A percentile compares a stretch with the other conserved stretches of the same genome.
phyloP scores from a whole-genome alignment of 192 early-diverging fungal species.

The Coemansia sp. region DNA sequence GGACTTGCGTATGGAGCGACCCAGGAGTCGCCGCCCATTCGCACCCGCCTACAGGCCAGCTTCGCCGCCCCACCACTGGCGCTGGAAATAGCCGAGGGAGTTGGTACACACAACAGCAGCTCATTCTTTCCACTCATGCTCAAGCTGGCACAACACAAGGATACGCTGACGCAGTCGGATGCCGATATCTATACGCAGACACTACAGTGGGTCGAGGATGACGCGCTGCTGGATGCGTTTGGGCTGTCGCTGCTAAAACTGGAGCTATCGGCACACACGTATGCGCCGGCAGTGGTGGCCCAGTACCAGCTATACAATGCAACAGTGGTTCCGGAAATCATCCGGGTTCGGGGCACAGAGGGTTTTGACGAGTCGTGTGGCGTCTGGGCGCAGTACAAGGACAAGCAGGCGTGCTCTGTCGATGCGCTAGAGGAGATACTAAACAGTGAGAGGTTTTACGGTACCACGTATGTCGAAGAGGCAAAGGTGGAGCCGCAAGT shows the following conservation, averaged over 20 bases:
- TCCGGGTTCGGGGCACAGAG: slow-evolving; percentile 29
- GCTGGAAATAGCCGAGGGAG: slow-evolving; percentile 71
- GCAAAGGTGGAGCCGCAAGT: slow-evolving; percentile 20
- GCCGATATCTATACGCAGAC: slow-evolving; percentile 49
- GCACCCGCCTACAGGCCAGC: slow-evolving; percentile 15
- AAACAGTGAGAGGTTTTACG: slow-evolving; percentile 37
- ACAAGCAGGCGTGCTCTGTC: slow-evolving; percentile 59
- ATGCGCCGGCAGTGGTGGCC: slow-evolving; percentile 76
- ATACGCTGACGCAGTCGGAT: slow-evolving; percentile 18
- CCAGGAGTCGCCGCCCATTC: slow-evolving; percentile 15
- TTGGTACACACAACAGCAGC: slow-evolving; percentile 58
- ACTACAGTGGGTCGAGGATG: slow-evolving; percentile 47
- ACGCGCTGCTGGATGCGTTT: slow-evolving; percentile 36
- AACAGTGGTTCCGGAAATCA: slow-evolving; percentile 55
- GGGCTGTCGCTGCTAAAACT: slow-evolving; percentile 60
- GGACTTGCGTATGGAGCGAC: slow-evolving; percentile 4
- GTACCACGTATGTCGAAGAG: slow-evolving; percentile 26
- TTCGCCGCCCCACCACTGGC: slow-evolving; percentile 66
- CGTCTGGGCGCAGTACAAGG: slow-evolving; percentile 65
- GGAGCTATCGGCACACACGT: slow-evolving; percentile 59
- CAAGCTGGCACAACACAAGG: slow-evolving; percentile 45
- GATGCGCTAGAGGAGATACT: slow-evolving; percentile 45
- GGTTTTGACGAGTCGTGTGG: slow-evolving; percentile 58
- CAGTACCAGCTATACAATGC: slow-evolving; percentile 77
- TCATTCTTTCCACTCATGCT: slow-evolving; percentile 60